Percentiles rank a stretch among this genome's conserved stretches.
Evolutionary conservation across 768 basidiomycete species (phyloP).

Genomic region (Boletus pseudo-olivaceus): DNA sequence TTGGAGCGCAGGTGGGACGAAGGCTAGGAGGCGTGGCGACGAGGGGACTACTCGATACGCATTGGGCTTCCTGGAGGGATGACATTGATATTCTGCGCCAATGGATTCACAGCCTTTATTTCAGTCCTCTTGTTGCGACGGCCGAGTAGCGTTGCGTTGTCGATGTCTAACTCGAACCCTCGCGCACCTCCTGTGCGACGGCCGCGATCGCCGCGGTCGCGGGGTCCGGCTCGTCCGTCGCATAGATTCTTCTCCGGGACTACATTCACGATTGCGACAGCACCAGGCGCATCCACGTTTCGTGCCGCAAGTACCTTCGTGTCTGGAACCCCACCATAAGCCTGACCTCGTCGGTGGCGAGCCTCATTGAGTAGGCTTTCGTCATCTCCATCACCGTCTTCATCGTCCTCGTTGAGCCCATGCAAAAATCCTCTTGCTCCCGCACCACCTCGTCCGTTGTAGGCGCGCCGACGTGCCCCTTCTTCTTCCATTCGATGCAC

Average conservation of each 20-base stretch:
- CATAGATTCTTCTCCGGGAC: constrained; percentile 31
- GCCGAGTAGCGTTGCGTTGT: constrained; percentile 83
- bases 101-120: constrained; percentile 33
- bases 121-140: constrained; percentile 49
- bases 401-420: constrained; percentile 93
- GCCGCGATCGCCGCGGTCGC: constrained; percentile 62
- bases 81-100: constrained; percentile 23
- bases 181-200: constrained; percentile 26
- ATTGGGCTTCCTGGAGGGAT: constrained; percentile 32
- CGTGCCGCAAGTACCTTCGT: constrained; percentile 14
- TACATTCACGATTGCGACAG: constrained; percentile 8
- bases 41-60: constrained; percentile 22
- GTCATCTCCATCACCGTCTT: constrained; percentile 54
- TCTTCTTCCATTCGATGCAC: constrained; percentile 99
- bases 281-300: neutral
- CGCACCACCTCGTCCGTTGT: constrained; percentile 73
- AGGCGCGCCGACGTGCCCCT: constrained; percentile 80
- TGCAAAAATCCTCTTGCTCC: constrained; percentile 75
- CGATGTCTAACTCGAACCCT: constrained; percentile 82
- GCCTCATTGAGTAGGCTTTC: constrained; percentile 50
- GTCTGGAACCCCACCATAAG: constrained; percentile 5
- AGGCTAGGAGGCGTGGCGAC: neutral
- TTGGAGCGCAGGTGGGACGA: neutral
- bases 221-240: constrained; percentile 67
- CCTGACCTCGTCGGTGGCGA: constrained; percentile 37